These are phyloP conservation scores for Quillaja saponaria DNA, from an alignment of 306 rosid species.

Conservation along the genomic window DNA sequence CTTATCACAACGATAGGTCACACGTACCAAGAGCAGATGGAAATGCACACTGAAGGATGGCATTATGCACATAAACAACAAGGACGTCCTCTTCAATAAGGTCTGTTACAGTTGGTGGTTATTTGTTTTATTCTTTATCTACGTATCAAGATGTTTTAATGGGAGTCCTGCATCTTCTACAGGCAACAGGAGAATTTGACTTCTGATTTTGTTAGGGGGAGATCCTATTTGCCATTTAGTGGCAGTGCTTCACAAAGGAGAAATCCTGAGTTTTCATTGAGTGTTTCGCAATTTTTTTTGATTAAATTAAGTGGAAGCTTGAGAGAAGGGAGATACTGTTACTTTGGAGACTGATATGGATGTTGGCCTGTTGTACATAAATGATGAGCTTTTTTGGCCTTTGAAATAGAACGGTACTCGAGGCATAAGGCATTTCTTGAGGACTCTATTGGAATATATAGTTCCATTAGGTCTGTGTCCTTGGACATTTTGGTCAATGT, in stretches of 20 bases:
- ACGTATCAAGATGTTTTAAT: constrained; percentile 21
- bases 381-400: constrained; percentile 66
- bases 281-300: constrained; percentile 52
- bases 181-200: constrained; percentile 98
- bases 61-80: constrained; percentile 89
- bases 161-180: constrained; percentile 34
- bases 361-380: constrained; percentile 82
- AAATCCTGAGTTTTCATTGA: constrained; percentile 36
- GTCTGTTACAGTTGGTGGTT: constrained; percentile 37
- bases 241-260: constrained; percentile 37
- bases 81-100: constrained; percentile 97
- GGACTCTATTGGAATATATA: constrained; percentile 52
- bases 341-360: constrained; percentile 50
- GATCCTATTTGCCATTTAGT: constrained; percentile 24
- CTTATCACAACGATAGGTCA: constrained; percentile 61
- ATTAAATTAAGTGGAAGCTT: constrained; percentile 53
- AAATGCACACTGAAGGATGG: constrained; percentile 97
- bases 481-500: constrained; percentile 45
- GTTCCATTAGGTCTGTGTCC: constrained; percentile 53
- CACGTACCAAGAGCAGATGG: constrained; percentile 99
- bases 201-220: constrained; percentile 63
- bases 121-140: constrained; percentile 13
- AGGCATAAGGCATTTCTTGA: constrained; percentile 55
- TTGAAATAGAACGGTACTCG: constrained; percentile 45
- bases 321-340: constrained; percentile 56